phyloP scores from a whole-genome alignment of 805 yeast species.

The Priceomyces haplophilus region DNA sequence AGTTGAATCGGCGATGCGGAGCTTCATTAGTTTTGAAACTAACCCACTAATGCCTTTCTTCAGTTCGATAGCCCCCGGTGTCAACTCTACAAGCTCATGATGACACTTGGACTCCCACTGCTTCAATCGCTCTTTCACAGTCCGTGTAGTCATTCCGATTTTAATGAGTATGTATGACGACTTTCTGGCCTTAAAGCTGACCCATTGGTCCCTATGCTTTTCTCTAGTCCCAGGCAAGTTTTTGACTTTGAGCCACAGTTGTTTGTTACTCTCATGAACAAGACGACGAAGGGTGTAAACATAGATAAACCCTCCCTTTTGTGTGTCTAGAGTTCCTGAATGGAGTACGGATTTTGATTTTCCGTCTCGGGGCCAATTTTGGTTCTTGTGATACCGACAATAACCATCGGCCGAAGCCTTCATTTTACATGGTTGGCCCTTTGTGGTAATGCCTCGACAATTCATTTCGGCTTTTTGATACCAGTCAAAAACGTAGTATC shows the following conservation, averaged over 20 bases:
- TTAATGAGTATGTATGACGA: slow-evolving; percentile 43
- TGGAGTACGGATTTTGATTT: background rate
- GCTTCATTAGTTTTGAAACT: slow-evolving; percentile 6
- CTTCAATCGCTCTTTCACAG: slow-evolving; percentile 37
- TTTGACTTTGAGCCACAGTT: slow-evolving; percentile 38
- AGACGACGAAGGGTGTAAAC: slow-evolving; percentile 47
- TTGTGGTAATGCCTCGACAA: slow-evolving; percentile 42
- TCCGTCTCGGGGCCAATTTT: slow-evolving; percentile 2
- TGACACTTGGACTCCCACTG: slow-evolving; percentile 56
- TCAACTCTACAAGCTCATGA: slow-evolving; percentile 40
- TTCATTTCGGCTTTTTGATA: slow-evolving; percentile 13
- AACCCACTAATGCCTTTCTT: background rate
- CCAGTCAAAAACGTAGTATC: background rate
- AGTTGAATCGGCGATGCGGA: background rate
- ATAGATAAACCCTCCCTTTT: slow-evolving; percentile 44
- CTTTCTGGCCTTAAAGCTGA: slow-evolving; percentile 33
- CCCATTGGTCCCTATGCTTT: slow-evolving; percentile 24
- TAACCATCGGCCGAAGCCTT: slow-evolving; percentile 15
- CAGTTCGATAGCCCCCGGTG: slow-evolving; percentile 21
- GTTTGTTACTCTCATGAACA: slow-evolving; percentile 18
- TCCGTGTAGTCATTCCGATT: slow-evolving; percentile 52
- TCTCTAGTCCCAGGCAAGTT: slow-evolving; percentile 22
- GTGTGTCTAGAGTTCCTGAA: background rate
- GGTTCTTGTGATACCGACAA: slow-evolving; percentile 33
- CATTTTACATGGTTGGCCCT: slow-evolving; percentile 40